Base-by-base conservation (phyloP, 768 basidiomycete species). In the Leccinum imitatum region DNA sequence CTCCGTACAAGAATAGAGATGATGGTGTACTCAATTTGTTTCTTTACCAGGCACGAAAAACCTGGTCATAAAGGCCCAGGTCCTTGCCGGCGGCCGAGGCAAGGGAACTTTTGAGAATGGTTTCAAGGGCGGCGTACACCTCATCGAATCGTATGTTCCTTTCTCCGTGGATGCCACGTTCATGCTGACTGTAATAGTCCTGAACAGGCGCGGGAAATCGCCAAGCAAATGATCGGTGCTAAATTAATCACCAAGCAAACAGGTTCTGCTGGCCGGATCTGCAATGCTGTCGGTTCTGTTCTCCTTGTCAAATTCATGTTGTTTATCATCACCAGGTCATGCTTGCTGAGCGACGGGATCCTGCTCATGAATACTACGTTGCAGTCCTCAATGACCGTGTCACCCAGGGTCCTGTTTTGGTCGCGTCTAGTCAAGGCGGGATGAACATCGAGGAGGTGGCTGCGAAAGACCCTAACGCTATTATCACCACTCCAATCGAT, bases 361-460 rank as follows among this genome's bases (percentile, higher is more conserved):
- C 97, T 35, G 84, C 86, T 46, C 97, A 99, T 73, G 97, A 99
- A 75, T 98, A 98, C 82, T 99, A 99, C 70, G 90, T 95, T 54
- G 97, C 97, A 14, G 86, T 98, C 33, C 84, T 99, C 57, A 98
- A 98, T 71, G 97, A 99, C 81, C 92, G 97, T 65, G 85, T 84
- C 14, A 80, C 89, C 6, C 88, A 93, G 61, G 89, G 91, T 14
- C 91, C 94, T 48, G 97, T 98, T 31, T 84, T 99, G 51, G 96
- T 99, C 56, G 89, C 89, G 19, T 98, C 97, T 48, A 82, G 83
- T 19, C 95, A 98, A 72, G 97, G 97, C 58, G 97, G 97, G 59
- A 99, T 99, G 97, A 98, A 98, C 77, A 99, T 99, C 70, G 97
- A 99, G 75, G 97, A 99, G 69, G 97, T 99, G 51, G 97, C 97